Conservation (phyloP, 23 red algal genomes). For the Gracilaria gracilis region DNA sequence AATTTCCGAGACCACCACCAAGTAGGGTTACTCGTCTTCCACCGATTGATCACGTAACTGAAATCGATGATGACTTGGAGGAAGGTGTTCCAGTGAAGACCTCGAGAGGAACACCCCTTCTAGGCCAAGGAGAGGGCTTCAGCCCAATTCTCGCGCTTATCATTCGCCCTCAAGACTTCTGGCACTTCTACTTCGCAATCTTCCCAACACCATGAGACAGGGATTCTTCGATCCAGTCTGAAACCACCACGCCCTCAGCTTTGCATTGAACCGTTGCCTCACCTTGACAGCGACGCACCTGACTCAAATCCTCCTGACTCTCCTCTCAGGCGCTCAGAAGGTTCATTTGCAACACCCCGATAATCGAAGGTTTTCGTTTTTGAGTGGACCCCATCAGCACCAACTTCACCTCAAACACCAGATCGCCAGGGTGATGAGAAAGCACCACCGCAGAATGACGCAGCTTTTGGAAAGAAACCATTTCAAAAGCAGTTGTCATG, state of each 20-base stretch:
- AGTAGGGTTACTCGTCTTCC: conserved; percentile 4
- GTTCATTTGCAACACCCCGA: not conserved
- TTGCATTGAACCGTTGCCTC: not conserved
- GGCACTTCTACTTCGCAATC: no score
- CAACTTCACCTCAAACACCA: conserved; percentile 23
- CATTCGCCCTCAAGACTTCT: not conserved
- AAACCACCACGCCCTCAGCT: conserved; percentile 25
- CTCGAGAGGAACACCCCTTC: not conserved
- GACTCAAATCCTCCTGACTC: not conserved
- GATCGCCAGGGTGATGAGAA: conserved; percentile 12
- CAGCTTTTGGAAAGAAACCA: not conserved
- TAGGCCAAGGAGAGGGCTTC: not conserved
- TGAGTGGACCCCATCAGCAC: not conserved
- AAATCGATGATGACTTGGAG: not conserved
- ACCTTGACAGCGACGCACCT: not conserved
- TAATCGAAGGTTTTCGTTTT: not conserved
- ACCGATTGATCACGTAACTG: not conserved
- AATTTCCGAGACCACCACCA: not conserved
- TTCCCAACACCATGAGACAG: not conserved
- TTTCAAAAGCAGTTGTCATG: not conserved
- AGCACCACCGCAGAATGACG: not conserved
- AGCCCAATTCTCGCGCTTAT: not conserved
- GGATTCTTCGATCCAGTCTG: conserved; percentile 19
- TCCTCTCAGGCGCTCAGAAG: not conserved
- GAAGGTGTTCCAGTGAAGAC: conserved; percentile 20